Base-by-base conservation (phyloP, 2,329 filamentous ascomycete species). In the Penicillium digitatum region DNA sequence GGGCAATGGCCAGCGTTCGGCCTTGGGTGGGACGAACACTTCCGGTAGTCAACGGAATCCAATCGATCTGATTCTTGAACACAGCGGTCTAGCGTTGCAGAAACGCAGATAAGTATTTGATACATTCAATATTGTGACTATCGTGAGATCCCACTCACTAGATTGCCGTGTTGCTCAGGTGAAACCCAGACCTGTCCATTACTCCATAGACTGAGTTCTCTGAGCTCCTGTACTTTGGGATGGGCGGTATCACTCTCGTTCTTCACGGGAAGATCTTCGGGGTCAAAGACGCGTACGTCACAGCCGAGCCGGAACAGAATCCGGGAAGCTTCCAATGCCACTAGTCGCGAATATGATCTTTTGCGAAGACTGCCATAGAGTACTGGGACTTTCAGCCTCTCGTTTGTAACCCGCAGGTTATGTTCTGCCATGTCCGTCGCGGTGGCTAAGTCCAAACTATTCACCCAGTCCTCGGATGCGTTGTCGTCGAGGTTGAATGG, bases 11-110 rank as follows among this genome's bases (percentile, higher is more conserved):
- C 0, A 88, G 74, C 0, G 84, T 87, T 0, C 84, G 78, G 32
- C 85, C 85, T 71, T 88, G 85, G 0, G 85, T 87, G 0, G 84
- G 85, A 0, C 85, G 81, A 0, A 88, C 80, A 9, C 81, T 82
- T 24, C 85, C 84, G 0, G 81, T 81, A 1, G 75, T 79, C 0
- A 88, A 73, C 0, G 85, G 85, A 37, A 87, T 85, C 86, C 85
- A 87, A 68, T 88, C 85, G 45, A 87, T 87, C 60, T 87, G 84
- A 60, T 86, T 85, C 60, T 87, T 87, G 76, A 87, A 87, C 3
- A 87, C 81, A 4, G 79, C 83, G 0, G 84, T 87, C 76, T 82
- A 40, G 0, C 22, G 18, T 10, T 26, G 39, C 11, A 9, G 31
- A 27, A 44, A n/a, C 55, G 2, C n/a, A 29, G 5, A 24, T 58